Base-by-base conservation (phyloP, 2,329 filamentous ascomycete genomes). In the Zasmidium citrigriseum region DNA sequence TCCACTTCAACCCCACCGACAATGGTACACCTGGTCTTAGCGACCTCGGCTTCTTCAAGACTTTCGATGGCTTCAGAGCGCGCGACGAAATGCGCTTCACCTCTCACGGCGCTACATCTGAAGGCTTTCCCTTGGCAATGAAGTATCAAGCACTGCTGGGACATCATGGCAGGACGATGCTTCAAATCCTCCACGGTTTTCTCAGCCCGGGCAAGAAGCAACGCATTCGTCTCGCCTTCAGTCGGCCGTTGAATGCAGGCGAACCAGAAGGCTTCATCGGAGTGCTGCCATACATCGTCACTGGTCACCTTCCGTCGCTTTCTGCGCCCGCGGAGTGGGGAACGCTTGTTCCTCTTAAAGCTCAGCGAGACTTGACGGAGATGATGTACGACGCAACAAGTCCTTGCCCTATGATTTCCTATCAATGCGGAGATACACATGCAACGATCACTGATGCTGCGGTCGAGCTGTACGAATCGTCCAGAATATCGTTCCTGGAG, bases 401-500 rank as follows among this genome's bases (percentile, higher is more conserved):
- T 2, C 60, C 60, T 11, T 59, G 49, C 18, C 57, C 64, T 2
- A 61, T 66, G 55, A 57, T 64, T 9, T 45, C 59, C 2, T 49
- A 59, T 29, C 47, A 50, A 20, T 59, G 57, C 41, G 18, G 46
- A 9, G 53, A 58, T 10, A 58, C 57, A 9, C 63, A 59, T 46
- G 24, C 53, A 16, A 63, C 53, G 18, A 45, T 58, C 12, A 50
- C 27, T 1, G 52, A 62, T 27, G 62, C 58, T 0, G 46, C 52
- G 10, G 53, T 57, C n/a, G 57, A 66, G 52, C 52, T 59, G 1
- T 59, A 62, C 29, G 59, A 66, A 24, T 59, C 57, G 9, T 41
- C 61, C 2, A 53, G 58, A 7, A 46, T 64, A 3, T 41, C 52
- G 16, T 49, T 54, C 22, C 38, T 62, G 1, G 64, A 66, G 24